Evolutionary conservation across 2,329 filamentous ascomycete species (phyloP), one percentile per base, ranked within the genome.

Genomic region (Xylaria sp.): DNA sequence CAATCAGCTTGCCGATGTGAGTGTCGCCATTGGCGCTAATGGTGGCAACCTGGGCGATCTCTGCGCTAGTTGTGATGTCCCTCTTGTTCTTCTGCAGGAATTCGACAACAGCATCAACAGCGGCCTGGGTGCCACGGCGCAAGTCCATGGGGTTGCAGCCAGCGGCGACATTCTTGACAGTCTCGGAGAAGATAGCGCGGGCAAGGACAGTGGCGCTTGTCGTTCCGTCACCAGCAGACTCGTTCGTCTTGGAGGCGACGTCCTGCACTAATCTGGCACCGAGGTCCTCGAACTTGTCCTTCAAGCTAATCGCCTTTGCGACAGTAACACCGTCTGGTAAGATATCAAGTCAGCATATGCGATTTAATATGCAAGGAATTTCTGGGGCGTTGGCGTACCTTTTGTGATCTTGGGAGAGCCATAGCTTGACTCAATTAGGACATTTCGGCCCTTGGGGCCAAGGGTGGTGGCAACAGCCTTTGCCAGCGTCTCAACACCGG

Each of bases 81-180:
- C 92, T 88, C 86, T 96, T 97, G 85, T 99, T 94, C 76, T 89
- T 84, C 80, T 92, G 90, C 68, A 99, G 85, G 79, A 88, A 99
- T 71, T 96, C 86, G 67, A 99, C 92, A 52, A 97, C 94, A 58
- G 92, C 88, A 63, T 96, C 91, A 62, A 99, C 94, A 55, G 93
- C 93, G 65, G 92, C 90, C 82, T 99, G 94, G 71, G 94, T 97
- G 76, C 94, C 94, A 69, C 94, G 89, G 76, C 94, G 89, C 71
- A 99, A 85, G 72, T 99, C 94, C 94, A 99, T 97, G 65, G 94
- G 94, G 83, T 99, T 99, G 89, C 94, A 99, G 72, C 94, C 94
- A 61, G 94, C 94, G 64, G 94, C 94, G 63, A 99, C 94, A 76
- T 99, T 99, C 89, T 99, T 99, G 74, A 97, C 94, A 50, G 93